A percentile compares a stretch with the other conserved stretches of the same genome.
Evolutionary conservation across 1,284 basidiomycete species (phyloP).

Genomic region (Cryptococcus sp.): DNA sequence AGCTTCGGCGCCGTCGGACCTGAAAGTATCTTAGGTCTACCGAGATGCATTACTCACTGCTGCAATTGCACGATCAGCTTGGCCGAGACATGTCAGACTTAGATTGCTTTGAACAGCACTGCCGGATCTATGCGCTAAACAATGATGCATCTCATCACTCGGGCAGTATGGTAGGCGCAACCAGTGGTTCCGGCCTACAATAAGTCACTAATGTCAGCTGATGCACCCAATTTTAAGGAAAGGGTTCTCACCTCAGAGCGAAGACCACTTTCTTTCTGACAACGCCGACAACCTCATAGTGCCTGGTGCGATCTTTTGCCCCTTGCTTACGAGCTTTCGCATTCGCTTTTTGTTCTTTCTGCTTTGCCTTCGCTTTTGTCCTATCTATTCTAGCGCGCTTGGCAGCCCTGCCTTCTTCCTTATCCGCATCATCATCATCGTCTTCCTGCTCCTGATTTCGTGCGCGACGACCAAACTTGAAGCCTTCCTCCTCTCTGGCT

Average conservation of each 20-base stretch:
- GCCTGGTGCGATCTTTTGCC: slow-evolving; percentile 36
- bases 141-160: slow-evolving; percentile 14
- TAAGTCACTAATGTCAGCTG: neutral
- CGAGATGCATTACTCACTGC: neutral
- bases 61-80: neutral
- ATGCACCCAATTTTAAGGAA: neutral
- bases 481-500: slow-evolving; percentile 14
- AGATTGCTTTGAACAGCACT: too few relatives aligned
- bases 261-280: slow-evolving; percentile 53
- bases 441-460: slow-evolving; percentile 2
- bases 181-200: slow-evolving; percentile 51
- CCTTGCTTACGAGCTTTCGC: slow-evolving; percentile 4
- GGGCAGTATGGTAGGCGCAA: slow-evolving; percentile 47
- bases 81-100: too few relatives aligned
- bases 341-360: slow-evolving; percentile 7
- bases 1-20: neutral
- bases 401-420: slow-evolving; percentile 10
- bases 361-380: slow-evolving; percentile 16
- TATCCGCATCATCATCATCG: slow-evolving; percentile 27
- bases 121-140: too few relatives aligned
- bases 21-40: neutral
- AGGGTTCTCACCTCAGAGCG: slow-evolving; percentile 41
- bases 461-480: neutral
- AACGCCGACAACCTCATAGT: slow-evolving; percentile 50
- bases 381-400: slow-evolving; percentile 10